Percentiles rank a stretch among this genome's conserved stretches.
Conservation (phyloP, 768 basidiomycete species). For the Crepidotus variabilis region DNA sequence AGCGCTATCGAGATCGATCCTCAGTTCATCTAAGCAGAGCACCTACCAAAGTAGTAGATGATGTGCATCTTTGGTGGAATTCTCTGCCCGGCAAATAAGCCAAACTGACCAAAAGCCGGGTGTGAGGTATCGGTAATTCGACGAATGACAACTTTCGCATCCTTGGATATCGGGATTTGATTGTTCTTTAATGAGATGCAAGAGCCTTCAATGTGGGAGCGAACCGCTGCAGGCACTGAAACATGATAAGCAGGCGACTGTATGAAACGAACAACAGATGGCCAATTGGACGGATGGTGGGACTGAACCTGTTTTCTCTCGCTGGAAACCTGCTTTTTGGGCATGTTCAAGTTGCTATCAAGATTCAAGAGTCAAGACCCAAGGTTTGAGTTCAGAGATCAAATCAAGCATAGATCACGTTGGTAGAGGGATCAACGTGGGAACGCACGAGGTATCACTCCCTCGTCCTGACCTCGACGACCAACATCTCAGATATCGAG, state of each 20-base stretch:
- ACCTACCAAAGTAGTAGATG: slow-evolving; percentile 63
- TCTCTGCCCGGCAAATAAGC: slow-evolving; percentile 75
- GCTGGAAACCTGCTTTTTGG: not conserved
- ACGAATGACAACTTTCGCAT: slow-evolving; percentile 49
- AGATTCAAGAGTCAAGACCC: not conserved
- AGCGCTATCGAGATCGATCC: not conserved
- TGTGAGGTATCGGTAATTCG: slow-evolving; percentile 52
- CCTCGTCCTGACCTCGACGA: slow-evolving; percentile 12
- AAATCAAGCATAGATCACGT: too few species aligned
- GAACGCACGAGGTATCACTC: slow-evolving; percentile 17
- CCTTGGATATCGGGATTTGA: slow-evolving; percentile 7
- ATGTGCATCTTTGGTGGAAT: slow-evolving; percentile 66
- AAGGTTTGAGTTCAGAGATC: too few species aligned
- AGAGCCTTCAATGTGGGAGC: slow-evolving; percentile 31
- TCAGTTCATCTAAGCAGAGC: not conserved
- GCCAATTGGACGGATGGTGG: slow-evolving; percentile 15
- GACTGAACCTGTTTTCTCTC: not conserved
- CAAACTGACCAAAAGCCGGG: slow-evolving; percentile 76
- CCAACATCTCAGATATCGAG: slow-evolving; percentile 6
- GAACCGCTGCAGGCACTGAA: slow-evolving; percentile 46
- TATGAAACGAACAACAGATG: slow-evolving; percentile 52
- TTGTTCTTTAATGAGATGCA: slow-evolving; percentile 12
- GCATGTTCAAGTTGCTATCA: not conserved
- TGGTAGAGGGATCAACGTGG: slow-evolving; percentile 21
- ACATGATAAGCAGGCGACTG: slow-evolving; percentile 48